phyloP scores from a whole-genome alignment of 2,329 filamentous ascomycete species.

The Amauroascus verrucosus region DNA sequence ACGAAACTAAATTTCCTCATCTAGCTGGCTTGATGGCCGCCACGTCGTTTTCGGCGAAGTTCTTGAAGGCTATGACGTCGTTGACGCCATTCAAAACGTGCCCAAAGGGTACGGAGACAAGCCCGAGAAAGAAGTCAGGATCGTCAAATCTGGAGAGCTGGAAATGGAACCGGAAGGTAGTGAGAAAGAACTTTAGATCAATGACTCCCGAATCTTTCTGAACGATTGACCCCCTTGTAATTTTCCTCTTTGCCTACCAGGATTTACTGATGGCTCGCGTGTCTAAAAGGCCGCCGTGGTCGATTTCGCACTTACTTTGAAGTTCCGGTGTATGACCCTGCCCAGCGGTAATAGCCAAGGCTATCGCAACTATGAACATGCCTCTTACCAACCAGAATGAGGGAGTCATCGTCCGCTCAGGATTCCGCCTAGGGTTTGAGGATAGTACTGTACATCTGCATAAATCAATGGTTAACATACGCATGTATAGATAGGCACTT shows the following conservation, averaged over 20 bases:
- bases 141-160: slow-evolving; percentile 56
- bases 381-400: not conserved
- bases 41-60: slow-evolving; percentile 62
- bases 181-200: slow-evolving; percentile 53
- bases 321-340: slow-evolving; percentile 1
- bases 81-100: slow-evolving; percentile 55
- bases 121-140: slow-evolving; percentile 50
- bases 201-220: not conserved
- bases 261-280: slow-evolving; percentile 10
- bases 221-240: not conserved
- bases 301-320: slow-evolving; percentile 9
- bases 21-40: slow-evolving; percentile 50
- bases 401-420: not conserved
- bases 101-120: slow-evolving; percentile 48
- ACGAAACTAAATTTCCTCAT: slow-evolving; percentile 6
- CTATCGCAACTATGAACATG: no score
- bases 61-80: slow-evolving; percentile 56
- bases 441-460: not conserved
- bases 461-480: no score
- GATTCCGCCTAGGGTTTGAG: not conserved
- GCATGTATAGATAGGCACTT: no score
- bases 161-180: slow-evolving; percentile 53
- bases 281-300: slow-evolving; percentile 8
- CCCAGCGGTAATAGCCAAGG: not conserved
- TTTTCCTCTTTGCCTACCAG: not conserved